Percentiles rank a stretch among this genome's conserved stretches.
phyloP scores from a whole-genome alignment of 1,284 basidiomycete genomes.

The Apiotrichum sp. region DNA sequence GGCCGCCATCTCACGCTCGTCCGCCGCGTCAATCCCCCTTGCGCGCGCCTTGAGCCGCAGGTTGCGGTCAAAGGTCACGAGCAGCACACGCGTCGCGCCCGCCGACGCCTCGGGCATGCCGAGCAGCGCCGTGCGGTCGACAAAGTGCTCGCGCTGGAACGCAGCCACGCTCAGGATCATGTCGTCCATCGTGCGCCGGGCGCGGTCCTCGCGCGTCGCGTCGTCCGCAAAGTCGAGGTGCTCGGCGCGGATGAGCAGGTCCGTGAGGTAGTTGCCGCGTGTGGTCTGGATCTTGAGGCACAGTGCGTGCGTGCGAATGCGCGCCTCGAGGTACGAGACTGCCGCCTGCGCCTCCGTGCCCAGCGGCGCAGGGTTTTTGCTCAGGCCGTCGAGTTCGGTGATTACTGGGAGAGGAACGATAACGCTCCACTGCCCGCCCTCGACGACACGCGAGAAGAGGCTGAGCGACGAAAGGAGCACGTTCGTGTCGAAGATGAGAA shows the following conservation, averaged over 20 bases:
- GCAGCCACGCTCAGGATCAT: constrained; percentile 83
- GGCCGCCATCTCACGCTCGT: constrained; percentile 44
- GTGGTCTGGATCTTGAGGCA: constrained; percentile 92
- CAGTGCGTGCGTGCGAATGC: constrained; percentile 64
- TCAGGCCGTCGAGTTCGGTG: constrained; percentile 90
- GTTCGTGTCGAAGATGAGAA: constrained; percentile 91
- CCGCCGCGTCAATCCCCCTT: constrained; percentile 41
- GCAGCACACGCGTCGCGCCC: constrained; percentile 67
- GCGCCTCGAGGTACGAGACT: constrained; percentile 66
- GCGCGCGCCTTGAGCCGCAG: constrained; percentile 47
- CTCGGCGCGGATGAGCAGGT: constrained; percentile 77
- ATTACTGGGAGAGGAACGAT: constrained; percentile 88
- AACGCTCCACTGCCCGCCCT: constrained; percentile 77
- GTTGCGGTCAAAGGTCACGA: constrained; percentile 87
- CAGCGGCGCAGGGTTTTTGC: constrained; percentile 59
- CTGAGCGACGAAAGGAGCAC: constrained; percentile 75
- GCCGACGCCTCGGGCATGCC: constrained; percentile 36
- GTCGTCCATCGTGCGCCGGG: constrained; percentile 81
- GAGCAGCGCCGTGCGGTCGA: constrained; percentile 70
- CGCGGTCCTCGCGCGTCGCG: constrained; percentile 42
- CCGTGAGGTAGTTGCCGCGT: constrained; percentile 84
- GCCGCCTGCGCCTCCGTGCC: constrained; percentile 63
- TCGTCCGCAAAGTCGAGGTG: constrained; percentile 61
- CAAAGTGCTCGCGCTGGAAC: constrained; percentile 90
- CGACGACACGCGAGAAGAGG: constrained; percentile 67